Percentiles rank a stretch among this genome's conserved stretches.
These are phyloP conservation scores for Cutaneotrichosporon dermatis DNA, from an alignment of 1,284 basidiomycete genomes.

Conservation along the genomic window DNA sequence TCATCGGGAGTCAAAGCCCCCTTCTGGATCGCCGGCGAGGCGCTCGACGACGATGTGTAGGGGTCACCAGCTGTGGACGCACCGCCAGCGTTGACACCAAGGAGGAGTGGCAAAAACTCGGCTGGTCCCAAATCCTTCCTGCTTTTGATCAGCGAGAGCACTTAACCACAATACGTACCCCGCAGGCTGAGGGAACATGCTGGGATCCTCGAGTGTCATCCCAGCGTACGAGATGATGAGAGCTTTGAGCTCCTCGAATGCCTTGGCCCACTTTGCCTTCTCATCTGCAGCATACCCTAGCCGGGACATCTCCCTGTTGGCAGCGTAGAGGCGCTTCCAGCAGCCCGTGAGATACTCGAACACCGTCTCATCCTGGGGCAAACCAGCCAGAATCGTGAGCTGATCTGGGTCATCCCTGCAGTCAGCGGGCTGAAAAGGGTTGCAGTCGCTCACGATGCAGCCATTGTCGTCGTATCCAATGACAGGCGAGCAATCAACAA, in stretches of 20 bases:
- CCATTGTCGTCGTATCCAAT: conserved; percentile 67
- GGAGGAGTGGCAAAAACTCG: conserved; percentile 70
- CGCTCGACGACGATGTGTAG: conserved; percentile 47
- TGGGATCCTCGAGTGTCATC: conserved; percentile 79
- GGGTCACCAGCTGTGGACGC: conserved; percentile 53
- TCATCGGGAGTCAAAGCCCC: conserved; percentile 43
- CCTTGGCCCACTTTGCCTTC: conserved; percentile 57
- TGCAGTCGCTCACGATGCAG: conserved; percentile 32
- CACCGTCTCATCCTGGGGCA: conserved; percentile 72
- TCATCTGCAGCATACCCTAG: conserved; percentile 64
- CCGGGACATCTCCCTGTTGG: conserved; percentile 58
- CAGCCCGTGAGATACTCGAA: conserved; percentile 88
- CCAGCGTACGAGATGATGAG: conserved; percentile 87
- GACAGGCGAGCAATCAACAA: conserved; percentile 83
- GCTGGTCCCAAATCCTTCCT: conserved; percentile 66
- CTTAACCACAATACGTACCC: conserved; percentile 53
- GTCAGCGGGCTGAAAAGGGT: conserved; percentile 1
- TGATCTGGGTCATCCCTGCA: conserved; percentile 71
- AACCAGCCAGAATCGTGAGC: conserved; percentile 40
- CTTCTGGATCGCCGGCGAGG: background rate
- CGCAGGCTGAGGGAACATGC: conserved; percentile 83
- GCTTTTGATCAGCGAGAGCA: background rate
- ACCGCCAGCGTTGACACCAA: conserved; percentile 58
- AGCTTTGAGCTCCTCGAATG: conserved; percentile 68
- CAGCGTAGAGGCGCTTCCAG: conserved; percentile 75